Conservation (phyloP, 176 grass and related monocot species). For the Puccinellia tenuiflora region DNA sequence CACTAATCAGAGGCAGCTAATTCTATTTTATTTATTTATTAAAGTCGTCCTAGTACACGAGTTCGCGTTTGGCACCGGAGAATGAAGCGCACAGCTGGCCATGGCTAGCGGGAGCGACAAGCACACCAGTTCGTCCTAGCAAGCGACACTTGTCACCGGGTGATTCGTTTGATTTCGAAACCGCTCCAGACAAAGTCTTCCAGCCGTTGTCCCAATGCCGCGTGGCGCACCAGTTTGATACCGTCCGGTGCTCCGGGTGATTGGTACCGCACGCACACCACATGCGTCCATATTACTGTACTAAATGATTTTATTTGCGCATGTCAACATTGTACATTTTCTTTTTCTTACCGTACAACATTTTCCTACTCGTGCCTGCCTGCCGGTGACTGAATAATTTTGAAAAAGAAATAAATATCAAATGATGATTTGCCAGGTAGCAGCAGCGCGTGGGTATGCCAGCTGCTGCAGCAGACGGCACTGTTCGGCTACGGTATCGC, state of each 20-base stretch:
- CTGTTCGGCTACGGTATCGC: constrained; percentile 79
- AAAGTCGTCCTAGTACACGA: neutral
- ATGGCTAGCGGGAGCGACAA: neutral
- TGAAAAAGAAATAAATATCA: constrained; percentile 8
- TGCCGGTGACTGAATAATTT: too few species aligned
- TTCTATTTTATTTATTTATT: too few species aligned
- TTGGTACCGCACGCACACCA: too few species aligned
- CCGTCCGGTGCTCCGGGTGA: too few species aligned
- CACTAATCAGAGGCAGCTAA: neutral
- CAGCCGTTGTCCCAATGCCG: neutral
- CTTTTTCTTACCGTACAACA: neutral
- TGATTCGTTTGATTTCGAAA: neutral
- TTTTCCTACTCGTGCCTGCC: too few species aligned
- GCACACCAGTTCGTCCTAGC: neutral
- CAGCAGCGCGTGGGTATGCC: constrained; percentile 47
- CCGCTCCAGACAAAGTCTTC: neutral
- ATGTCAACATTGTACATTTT: too few species aligned
- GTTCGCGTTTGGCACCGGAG: neutral
- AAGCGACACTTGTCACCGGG: neutral
- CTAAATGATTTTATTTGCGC: too few species aligned
- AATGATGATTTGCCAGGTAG: constrained; percentile 16
- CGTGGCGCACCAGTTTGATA: neutral
- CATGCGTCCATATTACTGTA: too few species aligned
- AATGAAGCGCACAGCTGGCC: neutral
- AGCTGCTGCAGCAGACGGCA: constrained; percentile 61